Evolutionary conservation across 768 basidiomycete genomes (phyloP).

Genomic region (Suillus decipiens): DNA sequence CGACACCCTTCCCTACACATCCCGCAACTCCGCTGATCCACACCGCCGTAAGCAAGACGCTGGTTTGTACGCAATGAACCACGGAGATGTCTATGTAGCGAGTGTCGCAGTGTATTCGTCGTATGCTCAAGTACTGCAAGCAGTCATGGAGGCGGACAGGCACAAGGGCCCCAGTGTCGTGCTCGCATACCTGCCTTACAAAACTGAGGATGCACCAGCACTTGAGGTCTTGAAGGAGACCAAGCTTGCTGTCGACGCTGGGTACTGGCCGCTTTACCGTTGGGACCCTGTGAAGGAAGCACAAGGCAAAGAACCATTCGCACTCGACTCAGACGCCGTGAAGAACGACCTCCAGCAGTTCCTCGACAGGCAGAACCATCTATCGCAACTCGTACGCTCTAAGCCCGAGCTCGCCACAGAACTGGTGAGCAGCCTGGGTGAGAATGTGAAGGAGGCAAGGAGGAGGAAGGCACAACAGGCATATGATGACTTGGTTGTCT

Average conservation of each 20-base stretch:
- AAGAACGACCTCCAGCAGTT: conserved; percentile 93
- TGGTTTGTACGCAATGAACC: conserved; percentile 97
- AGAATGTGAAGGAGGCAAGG: conserved; percentile 81
- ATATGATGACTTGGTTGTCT: conserved; percentile 79
- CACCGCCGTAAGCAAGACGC: conserved; percentile 92
- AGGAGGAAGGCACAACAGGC: conserved; percentile 79
- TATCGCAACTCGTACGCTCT: conserved; percentile 87
- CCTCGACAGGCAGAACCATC: conserved; percentile 94
- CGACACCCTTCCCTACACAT: conserved; percentile 88
- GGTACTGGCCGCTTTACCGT: conserved; percentile 97
- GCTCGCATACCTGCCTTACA: conserved; percentile 92
- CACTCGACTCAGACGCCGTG: conserved; percentile 89
- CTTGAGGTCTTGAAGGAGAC: conserved; percentile 96
- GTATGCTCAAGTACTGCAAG: conserved; percentile 91
- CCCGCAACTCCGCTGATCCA: conserved; percentile 67
- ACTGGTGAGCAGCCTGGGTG: conserved; percentile 81
- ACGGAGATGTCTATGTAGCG: conserved; percentile 95
- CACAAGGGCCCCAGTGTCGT: conserved; percentile 91
- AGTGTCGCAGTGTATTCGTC: conserved; percentile 95
- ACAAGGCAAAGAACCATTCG: conserved; percentile 80
- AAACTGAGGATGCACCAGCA: conserved; percentile 71
- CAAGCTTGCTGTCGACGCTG: conserved; percentile 92
- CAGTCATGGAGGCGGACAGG: conserved; percentile 86
- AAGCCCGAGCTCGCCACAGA: conserved; percentile 80
- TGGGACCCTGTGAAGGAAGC: conserved; percentile 91